Evolutionary conservation across 345 rosid species (phyloP), one percentile per base, ranked within the genome.

Genomic region (Moringa oleifera): DNA sequence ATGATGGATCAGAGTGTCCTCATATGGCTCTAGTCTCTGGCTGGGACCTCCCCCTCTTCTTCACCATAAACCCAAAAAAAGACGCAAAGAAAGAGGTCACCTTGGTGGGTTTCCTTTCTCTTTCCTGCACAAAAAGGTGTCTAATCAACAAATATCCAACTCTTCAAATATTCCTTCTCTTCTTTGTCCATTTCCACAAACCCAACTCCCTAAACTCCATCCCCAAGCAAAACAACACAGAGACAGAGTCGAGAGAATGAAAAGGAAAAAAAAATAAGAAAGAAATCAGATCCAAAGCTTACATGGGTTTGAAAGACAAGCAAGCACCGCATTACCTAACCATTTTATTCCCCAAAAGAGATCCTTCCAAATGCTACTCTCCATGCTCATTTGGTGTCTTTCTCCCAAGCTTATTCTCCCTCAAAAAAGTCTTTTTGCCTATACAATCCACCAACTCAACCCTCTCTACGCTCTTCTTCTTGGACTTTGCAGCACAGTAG

Each of bases 321-420:
- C 62, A 62, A 70, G 70, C 77, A 49, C 22, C 20, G 55, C 57
- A 67, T 64, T 56, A 76, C 77, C 83, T 70, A 80, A 80, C 68
- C 81, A 62, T 62, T 50, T 41, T 66, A 81, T 83, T 77, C 82
- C 68, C 76, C 65, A 57, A 55, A 46, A 20, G 57, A 58, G 67
- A 25, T 25, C 21, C 75, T 51, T 78, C 89, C 92, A 86, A 83
- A 66, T 12, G 69, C 89, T 76, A 71, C 7, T 64, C 45, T 70
- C 76, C 77, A 69, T n/a, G 1, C 19, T 20, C 41, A 21, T 71
- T 86, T 82, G 90, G 75, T 71, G 24, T 65, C 19, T 66, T 23
- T 49, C 57, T 51, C 62, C 55, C 23, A 45, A 63, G 49, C 59
- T 61, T 71, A 61, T 76, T 67, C 53, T 53, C 69, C 69, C 22